Conservation (phyloP, 257 asterid genomes). For the Nicotiana paniculata region DNA sequence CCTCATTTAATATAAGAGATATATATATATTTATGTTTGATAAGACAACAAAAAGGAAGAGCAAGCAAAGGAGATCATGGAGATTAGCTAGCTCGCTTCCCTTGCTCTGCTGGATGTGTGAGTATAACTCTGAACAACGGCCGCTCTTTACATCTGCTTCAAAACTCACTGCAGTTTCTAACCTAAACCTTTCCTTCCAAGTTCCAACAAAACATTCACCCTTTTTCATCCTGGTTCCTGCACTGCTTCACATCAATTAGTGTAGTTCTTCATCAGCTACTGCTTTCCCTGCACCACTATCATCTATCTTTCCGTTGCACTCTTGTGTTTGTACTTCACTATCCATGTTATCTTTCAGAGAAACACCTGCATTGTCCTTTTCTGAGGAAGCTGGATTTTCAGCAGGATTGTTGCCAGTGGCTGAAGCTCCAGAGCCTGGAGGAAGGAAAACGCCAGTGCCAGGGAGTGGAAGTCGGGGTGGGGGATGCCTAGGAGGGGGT, state of each 20-base stretch:
- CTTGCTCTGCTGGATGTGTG: conserved; percentile 19
- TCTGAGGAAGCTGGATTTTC: conserved; percentile 21
- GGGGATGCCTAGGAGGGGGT: conserved; percentile 46
- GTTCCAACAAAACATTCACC: not conserved
- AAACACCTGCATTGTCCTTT: conserved; percentile 23
- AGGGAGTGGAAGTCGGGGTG: conserved; percentile 57
- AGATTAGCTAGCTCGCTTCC: conserved; percentile 9
- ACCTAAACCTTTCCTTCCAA: conserved; percentile 9
- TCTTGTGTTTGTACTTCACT: conserved; percentile 18
- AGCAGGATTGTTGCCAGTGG: conserved; percentile 17
- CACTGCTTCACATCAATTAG: conserved; percentile 20
- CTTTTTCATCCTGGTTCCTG: conserved; percentile 10
- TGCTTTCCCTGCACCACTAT: conserved; percentile 6
- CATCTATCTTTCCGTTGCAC: conserved; percentile 35
- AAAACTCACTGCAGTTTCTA: conserved; percentile 39
- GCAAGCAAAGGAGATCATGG: conserved; percentile 19
- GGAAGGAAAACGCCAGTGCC: conserved; percentile 95
- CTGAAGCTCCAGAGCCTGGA: conserved; percentile 34
- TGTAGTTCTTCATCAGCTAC: conserved; percentile 27
- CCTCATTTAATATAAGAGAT: conserved; percentile 9
- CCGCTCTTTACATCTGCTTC: conserved; percentile 63
- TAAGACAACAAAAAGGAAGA: conserved; percentile 31
- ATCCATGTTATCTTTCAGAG: conserved; percentile 10
- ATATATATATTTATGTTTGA: conserved; percentile 11
- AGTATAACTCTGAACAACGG: conserved; percentile 15